Percentiles rank a stretch among this genome's conserved stretches.
These are phyloP conservation scores for Capronia coronata DNA, from an alignment of 2,329 filamentous ascomycete genomes.

Conservation along the genomic window DNA sequence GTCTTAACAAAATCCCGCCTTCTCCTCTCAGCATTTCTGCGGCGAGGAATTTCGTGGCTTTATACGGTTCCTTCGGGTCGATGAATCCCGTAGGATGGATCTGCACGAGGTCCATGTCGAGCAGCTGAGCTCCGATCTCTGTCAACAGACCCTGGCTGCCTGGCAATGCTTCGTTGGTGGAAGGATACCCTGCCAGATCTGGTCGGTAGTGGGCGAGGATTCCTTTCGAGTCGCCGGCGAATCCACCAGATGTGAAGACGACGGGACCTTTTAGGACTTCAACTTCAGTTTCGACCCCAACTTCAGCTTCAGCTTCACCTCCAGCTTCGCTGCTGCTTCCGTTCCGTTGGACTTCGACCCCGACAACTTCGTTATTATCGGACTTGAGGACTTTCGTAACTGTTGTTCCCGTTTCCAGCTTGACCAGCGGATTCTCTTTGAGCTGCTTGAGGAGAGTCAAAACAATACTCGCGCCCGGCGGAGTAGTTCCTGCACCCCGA, in stretches of 20 bases:
- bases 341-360: slow-evolving; percentile 47
- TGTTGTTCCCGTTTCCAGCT: slow-evolving; percentile 47
- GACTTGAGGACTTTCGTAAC: slow-evolving; percentile 47
- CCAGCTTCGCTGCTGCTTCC: slow-evolving; percentile 20
- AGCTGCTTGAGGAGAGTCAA: slow-evolving; percentile 49
- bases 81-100: slow-evolving; percentile 61
- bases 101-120: slow-evolving; percentile 51
- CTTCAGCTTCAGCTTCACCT: too few relatives aligned
- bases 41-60: slow-evolving; percentile 55
- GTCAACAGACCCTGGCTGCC: slow-evolving; percentile 46
- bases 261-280: slow-evolving; percentile 47
- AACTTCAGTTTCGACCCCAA: too few relatives aligned
- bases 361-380: slow-evolving; percentile 37
- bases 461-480: slow-evolving; percentile 56
- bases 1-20: slow-evolving; percentile 51
- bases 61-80: slow-evolving; percentile 44
- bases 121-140: slow-evolving; percentile 36
- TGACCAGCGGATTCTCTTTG: slow-evolving; percentile 45
- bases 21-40: slow-evolving; percentile 59
- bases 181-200: slow-evolving; percentile 54
- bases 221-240: slow-evolving; percentile 55
- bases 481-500: slow-evolving; percentile 49
- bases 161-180: slow-evolving; percentile 55
- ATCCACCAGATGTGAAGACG: slow-evolving; percentile 56
- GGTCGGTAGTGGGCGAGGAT: slow-evolving; percentile 52